Evolutionary conservation across 1,139 yeast species (phyloP).

Genomic region (Kluyveromyces sp.): DNA sequence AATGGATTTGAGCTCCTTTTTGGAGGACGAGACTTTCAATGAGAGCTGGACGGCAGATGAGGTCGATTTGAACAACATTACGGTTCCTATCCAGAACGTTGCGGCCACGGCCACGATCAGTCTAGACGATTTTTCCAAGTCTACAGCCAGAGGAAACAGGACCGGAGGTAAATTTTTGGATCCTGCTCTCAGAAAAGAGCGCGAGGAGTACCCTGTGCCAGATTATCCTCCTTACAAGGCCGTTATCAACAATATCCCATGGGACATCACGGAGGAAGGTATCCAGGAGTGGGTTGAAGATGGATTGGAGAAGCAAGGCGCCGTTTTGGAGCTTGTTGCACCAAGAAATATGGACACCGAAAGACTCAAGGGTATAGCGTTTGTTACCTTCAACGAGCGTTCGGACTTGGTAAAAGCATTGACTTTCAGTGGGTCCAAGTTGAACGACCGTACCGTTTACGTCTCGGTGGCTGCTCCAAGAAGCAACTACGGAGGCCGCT

Average conservation of each 20-base stretch:
- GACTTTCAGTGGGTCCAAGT: constrained; percentile 52
- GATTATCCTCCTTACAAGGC: constrained; percentile 90
- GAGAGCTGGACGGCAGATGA: constrained; percentile 80
- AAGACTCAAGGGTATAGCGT: constrained; percentile 78
- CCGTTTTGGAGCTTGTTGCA: constrained; percentile 48
- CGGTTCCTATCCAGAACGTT: constrained; percentile 41
- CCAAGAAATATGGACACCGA: constrained; percentile 64
- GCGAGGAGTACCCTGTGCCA: constrained; percentile 79
- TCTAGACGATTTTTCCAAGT: constrained; percentile 25
- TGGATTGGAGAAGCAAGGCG: constrained; percentile 50
- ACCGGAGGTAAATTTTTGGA: constrained; percentile 33
- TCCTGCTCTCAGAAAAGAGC: constrained; percentile 38
- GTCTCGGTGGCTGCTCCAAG: constrained; percentile 90
- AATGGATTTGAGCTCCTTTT: constrained; percentile 51
- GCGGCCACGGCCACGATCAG: constrained; percentile 27
- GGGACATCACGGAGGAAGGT: constrained; percentile 66
- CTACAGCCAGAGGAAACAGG: constrained; percentile 14
- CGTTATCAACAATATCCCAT: constrained; percentile 77
- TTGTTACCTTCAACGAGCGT: constrained; percentile 67
- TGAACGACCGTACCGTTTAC: constrained; percentile 71
- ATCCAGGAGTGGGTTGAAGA: constrained; percentile 63
- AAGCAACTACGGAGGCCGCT: constrained; percentile 42
- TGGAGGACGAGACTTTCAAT: constrained; percentile 44
- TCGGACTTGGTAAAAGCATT: constrained; percentile 65
- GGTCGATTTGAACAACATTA: constrained; percentile 58